Conservation (phyloP, 345 rosid species). For the Boechera divaricarpa region DNA sequence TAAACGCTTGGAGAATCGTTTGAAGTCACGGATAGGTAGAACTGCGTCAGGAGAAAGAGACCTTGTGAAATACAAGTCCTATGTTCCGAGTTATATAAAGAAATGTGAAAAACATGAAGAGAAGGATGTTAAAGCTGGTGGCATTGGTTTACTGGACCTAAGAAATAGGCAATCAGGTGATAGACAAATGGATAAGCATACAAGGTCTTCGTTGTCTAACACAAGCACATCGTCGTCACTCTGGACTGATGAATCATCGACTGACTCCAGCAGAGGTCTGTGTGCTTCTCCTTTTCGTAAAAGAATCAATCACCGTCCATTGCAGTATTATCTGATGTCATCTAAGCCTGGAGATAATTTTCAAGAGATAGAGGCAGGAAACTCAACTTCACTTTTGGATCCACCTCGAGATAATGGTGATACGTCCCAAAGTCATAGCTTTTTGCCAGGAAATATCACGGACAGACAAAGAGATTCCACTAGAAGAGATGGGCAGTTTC, state of each 20-base stretch:
- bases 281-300: conserved; percentile 60
- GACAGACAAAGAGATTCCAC: conserved; percentile 30
- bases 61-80: conserved; percentile 73
- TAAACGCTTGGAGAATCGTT: conserved; percentile 46
- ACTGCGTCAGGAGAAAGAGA: conserved; percentile 43
- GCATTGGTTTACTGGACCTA: conserved; percentile 69
- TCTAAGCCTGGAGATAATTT: conserved; percentile 50
- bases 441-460: conserved; percentile 28
- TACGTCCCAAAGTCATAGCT: conserved; percentile 44
- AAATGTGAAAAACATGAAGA: conserved; percentile 54
- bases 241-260: conserved; percentile 48
- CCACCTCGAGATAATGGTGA: conserved; percentile 44
- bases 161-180: conserved; percentile 49
- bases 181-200: conserved; percentile 41
- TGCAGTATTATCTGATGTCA: conserved; percentile 61
- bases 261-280: conserved; percentile 46
- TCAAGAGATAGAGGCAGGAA: conserved; percentile 2
- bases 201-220: conserved; percentile 43
- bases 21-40: conserved; percentile 42
- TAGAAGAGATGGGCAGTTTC: conserved; percentile 46
- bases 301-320: conserved; percentile 51
- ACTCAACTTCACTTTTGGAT: conserved; percentile 5
- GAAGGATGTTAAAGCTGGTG: conserved; percentile 64
- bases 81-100: conserved; percentile 76
- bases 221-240: conserved; percentile 43